Evolutionary conservation across 192 early-diverging fungal genomes (phyloP).

Genomic region (Lobosporangium transversale): DNA sequence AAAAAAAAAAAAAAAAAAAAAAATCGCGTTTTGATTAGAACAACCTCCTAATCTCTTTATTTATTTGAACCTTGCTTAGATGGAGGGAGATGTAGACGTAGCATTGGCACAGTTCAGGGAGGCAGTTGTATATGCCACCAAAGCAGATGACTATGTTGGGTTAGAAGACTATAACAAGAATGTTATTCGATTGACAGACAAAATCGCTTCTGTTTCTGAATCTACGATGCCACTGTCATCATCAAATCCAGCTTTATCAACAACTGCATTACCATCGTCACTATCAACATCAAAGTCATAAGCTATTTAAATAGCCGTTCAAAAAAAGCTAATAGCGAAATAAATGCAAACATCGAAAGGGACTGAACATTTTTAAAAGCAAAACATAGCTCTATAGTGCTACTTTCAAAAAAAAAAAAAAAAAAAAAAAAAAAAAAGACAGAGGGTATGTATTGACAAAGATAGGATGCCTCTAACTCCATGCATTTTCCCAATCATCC

Average conservation of each 20-base stretch:
- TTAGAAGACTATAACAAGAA: conserved; percentile 35
- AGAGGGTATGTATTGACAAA: conserved; percentile 28
- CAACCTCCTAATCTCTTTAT: not conserved
- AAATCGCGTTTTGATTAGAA: not conserved
- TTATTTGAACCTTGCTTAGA: conserved; percentile 32
- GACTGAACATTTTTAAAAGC: not conserved
- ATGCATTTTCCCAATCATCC: conserved; percentile 49
- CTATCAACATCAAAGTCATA: not conserved
- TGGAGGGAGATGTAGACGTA: conserved; percentile 52
- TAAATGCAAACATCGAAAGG: not conserved
- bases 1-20: not conserved
- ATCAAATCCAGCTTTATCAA: not conserved
- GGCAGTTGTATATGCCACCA: conserved; percentile 48
- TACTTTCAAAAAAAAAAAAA: too few relatives aligned
- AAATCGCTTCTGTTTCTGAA: conserved; percentile 1
- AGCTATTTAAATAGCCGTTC: too few relatives aligned
- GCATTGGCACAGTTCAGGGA: conserved; percentile 53
- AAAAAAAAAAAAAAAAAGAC: not conserved
- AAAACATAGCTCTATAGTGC: too few relatives aligned
- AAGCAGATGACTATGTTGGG: conserved; percentile 51
- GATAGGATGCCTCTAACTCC: too few relatives aligned
- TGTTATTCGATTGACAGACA: conserved; percentile 15
- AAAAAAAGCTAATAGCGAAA: not conserved
- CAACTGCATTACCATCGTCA: conserved; percentile 3
- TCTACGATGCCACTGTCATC: not conserved